phyloP scores from a whole-genome alignment of 2,329 filamentous ascomycete species.

The Colletotrichum australisinense region DNA sequence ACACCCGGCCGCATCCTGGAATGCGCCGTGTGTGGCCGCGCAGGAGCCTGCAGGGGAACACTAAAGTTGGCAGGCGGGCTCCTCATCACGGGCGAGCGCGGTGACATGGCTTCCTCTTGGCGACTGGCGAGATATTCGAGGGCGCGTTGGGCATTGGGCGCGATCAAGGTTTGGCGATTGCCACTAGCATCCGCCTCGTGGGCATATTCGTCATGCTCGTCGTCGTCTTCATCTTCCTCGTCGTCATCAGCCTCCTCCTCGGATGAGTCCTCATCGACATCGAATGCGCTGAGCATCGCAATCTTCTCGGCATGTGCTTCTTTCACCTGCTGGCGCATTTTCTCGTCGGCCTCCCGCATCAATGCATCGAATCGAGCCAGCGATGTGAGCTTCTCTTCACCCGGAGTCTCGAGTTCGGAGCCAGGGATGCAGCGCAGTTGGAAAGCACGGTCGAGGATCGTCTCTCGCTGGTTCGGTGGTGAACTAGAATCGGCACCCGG shows the following conservation, averaged over 20 bases:
- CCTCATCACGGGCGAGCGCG: conserved; percentile 48
- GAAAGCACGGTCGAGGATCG: conserved; percentile 75
- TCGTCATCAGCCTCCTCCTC: conserved; percentile 53
- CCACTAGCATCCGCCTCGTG: conserved; percentile 44
- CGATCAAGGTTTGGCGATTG: conserved; percentile 50
- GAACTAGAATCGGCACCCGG: conserved; percentile 58
- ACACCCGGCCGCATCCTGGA: conserved; percentile 57
- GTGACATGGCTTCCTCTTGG: conserved; percentile 46
- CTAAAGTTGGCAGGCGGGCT: conserved; percentile 34
- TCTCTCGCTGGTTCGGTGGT: conserved; percentile 68
- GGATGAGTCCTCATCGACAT: conserved; percentile 59
- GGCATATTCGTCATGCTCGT: conserved; percentile 52
- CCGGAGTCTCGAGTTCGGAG: conserved; percentile 63
- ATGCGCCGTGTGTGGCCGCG: conserved; percentile 66
- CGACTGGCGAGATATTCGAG: conserved; percentile 62
- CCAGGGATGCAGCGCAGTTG: conserved; percentile 72
- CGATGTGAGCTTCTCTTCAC: conserved; percentile 73
- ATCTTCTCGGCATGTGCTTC: conserved; percentile 42
- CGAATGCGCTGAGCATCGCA: conserved; percentile 61
- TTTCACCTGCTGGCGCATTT: conserved; percentile 54
- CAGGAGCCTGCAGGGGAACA: conserved; percentile 37
- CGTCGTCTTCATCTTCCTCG: conserved; percentile 56
- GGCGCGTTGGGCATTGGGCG: conserved; percentile 60
- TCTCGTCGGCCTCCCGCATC: conserved; percentile 71
- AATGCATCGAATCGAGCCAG: conserved; percentile 74